A percentile compares a stretch with the other conserved stretches of the same genome.
Conservation (phyloP, 306 rosid species). For the Rosa persica region DNA sequence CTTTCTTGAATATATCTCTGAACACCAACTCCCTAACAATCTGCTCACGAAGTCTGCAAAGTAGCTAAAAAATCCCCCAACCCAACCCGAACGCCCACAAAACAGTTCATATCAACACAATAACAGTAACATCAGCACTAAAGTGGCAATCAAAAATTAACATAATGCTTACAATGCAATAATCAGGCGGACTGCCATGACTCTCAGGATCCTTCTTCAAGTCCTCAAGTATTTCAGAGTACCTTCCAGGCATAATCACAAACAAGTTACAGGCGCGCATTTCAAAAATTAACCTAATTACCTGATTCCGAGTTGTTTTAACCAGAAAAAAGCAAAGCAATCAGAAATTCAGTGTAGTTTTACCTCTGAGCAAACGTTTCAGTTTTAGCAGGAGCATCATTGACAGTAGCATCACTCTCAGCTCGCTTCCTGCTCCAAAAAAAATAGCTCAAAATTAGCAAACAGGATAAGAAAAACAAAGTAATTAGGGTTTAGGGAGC, state of each 20-base stretch:
- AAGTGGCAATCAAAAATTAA: background rate
- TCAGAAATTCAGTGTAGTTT: background rate
- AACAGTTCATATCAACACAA: background rate
- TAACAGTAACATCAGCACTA: background rate
- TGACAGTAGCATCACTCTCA: constrained; percentile 68
- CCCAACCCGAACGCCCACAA: background rate
- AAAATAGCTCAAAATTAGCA: background rate
- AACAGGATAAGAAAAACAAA: background rate
- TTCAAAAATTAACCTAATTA: background rate
- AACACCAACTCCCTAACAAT: constrained; percentile 87
- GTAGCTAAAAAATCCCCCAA: constrained; percentile 51
- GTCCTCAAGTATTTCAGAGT: constrained; percentile 75
- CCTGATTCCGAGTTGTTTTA: too few relatives aligned
- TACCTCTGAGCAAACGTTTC: constrained; percentile 90
- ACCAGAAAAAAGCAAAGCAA: background rate
- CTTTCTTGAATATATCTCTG: constrained; percentile 86
- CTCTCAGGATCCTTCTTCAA: constrained; percentile 93
- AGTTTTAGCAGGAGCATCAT: constrained; percentile 67
- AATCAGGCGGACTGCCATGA: constrained; percentile 95
- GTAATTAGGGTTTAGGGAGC: background rate
- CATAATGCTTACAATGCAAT: constrained; percentile 62
- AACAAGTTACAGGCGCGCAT: background rate
- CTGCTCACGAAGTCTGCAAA: constrained; percentile 86
- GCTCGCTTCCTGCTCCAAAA: constrained; percentile 67
- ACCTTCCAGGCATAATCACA: constrained; percentile 52